These are phyloP conservation scores for Fraxinus quadrangulata DNA, from an alignment of 257 asterid genomes.

Conservation along the genomic window DNA sequence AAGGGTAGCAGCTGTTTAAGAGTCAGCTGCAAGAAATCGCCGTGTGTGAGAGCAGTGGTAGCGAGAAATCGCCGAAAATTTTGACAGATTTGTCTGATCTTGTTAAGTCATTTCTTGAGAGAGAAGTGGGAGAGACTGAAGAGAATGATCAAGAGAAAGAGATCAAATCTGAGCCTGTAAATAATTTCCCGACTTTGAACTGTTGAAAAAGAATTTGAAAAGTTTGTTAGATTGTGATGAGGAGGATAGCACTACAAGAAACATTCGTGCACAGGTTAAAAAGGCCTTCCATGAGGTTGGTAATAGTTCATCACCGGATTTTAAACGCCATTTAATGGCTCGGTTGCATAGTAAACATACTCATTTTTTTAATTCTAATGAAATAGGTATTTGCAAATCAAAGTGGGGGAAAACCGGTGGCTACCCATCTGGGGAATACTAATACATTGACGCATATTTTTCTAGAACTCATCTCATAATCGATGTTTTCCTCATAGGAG, in stretches of 20 bases:
- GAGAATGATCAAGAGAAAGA: constrained; percentile 18
- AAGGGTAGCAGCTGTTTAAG: constrained; percentile 61
- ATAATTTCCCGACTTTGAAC: constrained; percentile 21
- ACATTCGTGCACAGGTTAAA: constrained; percentile 35
- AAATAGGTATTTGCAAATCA: constrained; percentile 80
- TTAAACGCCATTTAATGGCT: constrained; percentile 51
- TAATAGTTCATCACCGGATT: constrained; percentile 24
- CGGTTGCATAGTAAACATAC: constrained; percentile 21
- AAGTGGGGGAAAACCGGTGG: constrained; percentile 67
- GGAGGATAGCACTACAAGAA: constrained; percentile 2
- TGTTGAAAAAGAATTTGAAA: constrained; percentile 33
- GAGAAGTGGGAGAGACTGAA: constrained; percentile 19
- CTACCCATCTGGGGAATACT: constrained; percentile 57
- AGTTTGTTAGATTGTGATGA: constrained; percentile 31
- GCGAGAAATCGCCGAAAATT: constrained; percentile 53
- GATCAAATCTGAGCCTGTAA: constrained; percentile 12
- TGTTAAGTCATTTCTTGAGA: constrained; percentile 73
- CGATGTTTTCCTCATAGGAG: constrained; percentile 52
- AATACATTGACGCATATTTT: constrained; percentile 56
- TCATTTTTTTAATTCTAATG: background rate
- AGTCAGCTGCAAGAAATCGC: constrained; percentile 45
- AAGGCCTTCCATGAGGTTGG: constrained; percentile 26
- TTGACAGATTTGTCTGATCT: constrained; percentile 57
- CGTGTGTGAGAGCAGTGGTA: constrained; percentile 75
- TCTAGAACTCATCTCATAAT: constrained; percentile 50